Base-by-base conservation (phyloP, 345 rosid species). In the Aethionema arabicum region DNA sequence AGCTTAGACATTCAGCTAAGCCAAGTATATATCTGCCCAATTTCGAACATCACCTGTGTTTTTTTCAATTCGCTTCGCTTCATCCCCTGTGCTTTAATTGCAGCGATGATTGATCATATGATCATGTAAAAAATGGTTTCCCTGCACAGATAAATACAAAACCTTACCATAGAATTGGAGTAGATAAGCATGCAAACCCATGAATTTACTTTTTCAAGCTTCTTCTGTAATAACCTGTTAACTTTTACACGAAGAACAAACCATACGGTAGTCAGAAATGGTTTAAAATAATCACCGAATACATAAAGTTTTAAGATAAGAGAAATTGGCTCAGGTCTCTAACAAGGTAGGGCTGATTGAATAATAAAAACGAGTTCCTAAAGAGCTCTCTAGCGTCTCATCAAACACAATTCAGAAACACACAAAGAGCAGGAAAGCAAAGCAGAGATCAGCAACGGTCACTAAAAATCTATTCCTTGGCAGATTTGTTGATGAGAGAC, bases 401-500 rank as follows among this genome's bases (percentile, higher is more conserved):
- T 70, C 59, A 63, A 70, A 61, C 65, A 70, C 42, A 46, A 7
- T 52, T 13, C 6, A 4, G 29, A 48, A 56, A 63, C 1, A 61
- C 44, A 54, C 48, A 53, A 48, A 63, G 27, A 70, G 49, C 47
- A 63, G 47, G 9, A 59, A 56, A 35, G 48, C 42, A 38, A 45
- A 11, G 37, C 33, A 29, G 8, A 13, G 11, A 35, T 52, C 11
- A 60, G 12, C 37, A 35, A 33, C 15, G 15, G 4, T 9, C 10
- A 42, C 39, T 29, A 56, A 45, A 12, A 33, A 11, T 47, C 70
- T 76, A 81, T 66, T 85, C 91, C 73, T 85, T 85, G 41, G 84
- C 72, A 37, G 88, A 80, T 52, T 85, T 85, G 77, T 83, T 83
- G 79, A 85, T 83, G 67, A 85, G 88, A 16, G 86, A 81, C 69